These are phyloP conservation scores for Neurospora tetrasperma DNA, from an alignment of 495 filamentous ascomycete species.

Conservation along the genomic window DNA sequence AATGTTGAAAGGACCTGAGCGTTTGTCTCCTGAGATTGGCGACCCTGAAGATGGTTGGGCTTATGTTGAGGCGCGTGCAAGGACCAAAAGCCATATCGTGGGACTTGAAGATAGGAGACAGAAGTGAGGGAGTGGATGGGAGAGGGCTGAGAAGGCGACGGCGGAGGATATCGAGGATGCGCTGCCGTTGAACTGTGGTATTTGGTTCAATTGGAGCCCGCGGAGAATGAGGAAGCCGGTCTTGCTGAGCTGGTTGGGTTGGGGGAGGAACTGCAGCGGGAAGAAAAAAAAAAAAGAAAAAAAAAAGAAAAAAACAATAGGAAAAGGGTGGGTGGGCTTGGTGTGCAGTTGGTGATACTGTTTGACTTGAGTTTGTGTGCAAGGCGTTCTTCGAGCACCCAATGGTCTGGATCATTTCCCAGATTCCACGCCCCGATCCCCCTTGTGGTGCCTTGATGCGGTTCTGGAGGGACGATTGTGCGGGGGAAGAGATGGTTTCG, in stretches of 20 bases:
- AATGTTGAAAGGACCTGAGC: too few relatives aligned
- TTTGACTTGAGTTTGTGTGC: not conserved
- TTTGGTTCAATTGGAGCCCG: not conserved
- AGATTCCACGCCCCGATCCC: not conserved
- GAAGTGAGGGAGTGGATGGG: not conserved
- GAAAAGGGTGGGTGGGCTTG: too few relatives aligned
- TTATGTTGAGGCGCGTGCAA: not conserved
- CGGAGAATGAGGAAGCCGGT: not conserved
- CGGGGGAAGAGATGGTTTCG: too few relatives aligned
- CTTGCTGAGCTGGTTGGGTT: too few relatives aligned
- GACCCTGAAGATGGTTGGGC: not conserved
- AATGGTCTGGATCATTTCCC: rapidly evolving
- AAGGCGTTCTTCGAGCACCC: not conserved
- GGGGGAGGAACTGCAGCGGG: too few relatives aligned
- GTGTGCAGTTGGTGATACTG: too few relatives aligned
- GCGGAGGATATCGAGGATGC: not conserved
- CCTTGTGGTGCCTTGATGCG: not conserved
- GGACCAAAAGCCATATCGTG: not conserved
- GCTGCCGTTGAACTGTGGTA: not conserved
- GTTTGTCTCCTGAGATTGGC: too few relatives aligned
- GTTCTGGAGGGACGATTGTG: not conserved
- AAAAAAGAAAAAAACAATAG: too few relatives aligned
- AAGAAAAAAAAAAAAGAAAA: too few relatives aligned
- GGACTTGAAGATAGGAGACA: not conserved
- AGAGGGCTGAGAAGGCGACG: not conserved